Percentiles rank a stretch among this genome's conserved stretches.
Evolutionary conservation across 192 early-diverging fungal species (phyloP).

Genomic region (Lobosporangium transversale): DNA sequence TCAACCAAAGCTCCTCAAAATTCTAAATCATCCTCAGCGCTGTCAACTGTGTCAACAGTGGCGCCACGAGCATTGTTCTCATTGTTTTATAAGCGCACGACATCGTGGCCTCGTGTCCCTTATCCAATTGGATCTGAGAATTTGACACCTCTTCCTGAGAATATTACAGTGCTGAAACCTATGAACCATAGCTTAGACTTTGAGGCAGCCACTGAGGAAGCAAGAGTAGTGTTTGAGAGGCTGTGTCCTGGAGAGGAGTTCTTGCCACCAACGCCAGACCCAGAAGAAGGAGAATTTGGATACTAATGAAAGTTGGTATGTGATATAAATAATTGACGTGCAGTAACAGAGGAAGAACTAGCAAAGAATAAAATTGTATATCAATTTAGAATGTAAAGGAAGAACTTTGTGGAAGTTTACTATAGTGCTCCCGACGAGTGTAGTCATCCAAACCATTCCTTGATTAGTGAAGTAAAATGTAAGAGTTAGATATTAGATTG

Average conservation of each 20-base stretch:
- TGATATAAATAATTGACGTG: no score
- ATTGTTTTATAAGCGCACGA: slow-evolving; percentile 58
- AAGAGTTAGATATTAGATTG: no score
- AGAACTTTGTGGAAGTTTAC: no score
- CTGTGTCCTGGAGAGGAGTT: slow-evolving; percentile 57
- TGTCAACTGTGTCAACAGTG: slow-evolving; percentile 3
- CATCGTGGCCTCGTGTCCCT: slow-evolving; percentile 25
- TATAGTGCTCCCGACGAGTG: no score
- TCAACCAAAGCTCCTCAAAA: slow-evolving; percentile 41
- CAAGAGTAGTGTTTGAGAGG: slow-evolving; percentile 52
- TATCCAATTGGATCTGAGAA: slow-evolving; percentile 44
- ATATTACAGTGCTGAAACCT: slow-evolving; percentile 53
- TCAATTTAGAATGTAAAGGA: no score
- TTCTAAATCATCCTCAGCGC: slow-evolving; percentile 15
- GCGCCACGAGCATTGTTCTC: slow-evolving; percentile 51
- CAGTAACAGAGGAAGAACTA: no score
- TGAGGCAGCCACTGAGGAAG: slow-evolving; percentile 57
- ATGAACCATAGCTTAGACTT: slow-evolving; percentile 60
- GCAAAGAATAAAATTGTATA: no score
- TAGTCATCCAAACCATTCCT: no score
- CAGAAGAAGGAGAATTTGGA: slow-evolving; percentile 30
- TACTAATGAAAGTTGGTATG: neutral
- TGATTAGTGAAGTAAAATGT: no score
- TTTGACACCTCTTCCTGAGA: slow-evolving; percentile 51
- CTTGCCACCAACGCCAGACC: slow-evolving; percentile 57